Evolutionary conservation across 108 stramenopile species (phyloP).

Genomic region (Skeletonema costatum): DNA sequence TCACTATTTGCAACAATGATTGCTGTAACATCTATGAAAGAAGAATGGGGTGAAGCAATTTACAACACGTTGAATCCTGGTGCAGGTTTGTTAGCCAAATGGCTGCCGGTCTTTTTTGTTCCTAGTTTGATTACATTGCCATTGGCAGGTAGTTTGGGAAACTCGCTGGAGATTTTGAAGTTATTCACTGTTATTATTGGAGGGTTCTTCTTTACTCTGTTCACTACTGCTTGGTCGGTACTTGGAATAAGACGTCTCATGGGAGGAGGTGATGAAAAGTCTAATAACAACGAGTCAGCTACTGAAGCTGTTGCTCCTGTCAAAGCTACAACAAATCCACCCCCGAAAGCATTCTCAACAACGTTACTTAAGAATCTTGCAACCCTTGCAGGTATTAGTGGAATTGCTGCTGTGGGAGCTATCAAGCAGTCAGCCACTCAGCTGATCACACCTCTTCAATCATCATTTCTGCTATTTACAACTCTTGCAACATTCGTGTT

Average conservation of each 20-base stretch:
- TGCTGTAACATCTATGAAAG: constrained; percentile 3
- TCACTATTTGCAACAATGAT: constrained; percentile 32
- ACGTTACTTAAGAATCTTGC: constrained; percentile 53
- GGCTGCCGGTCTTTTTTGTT: constrained; percentile 53
- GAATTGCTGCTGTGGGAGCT: constrained; percentile 28
- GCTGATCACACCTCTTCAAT: constrained; percentile 45
- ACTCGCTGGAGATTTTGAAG: constrained; percentile 53
- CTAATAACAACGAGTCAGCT: neutral
- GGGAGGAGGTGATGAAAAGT: neutral
- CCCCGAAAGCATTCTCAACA: constrained; percentile 61
- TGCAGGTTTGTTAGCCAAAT: constrained; percentile 38
- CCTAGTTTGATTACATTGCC: constrained; percentile 49
- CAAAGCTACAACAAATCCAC: constrained; percentile 7
- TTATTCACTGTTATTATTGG: constrained; percentile 57
- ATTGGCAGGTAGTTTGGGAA: constrained; percentile 45
- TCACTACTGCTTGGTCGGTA: constrained; percentile 63
- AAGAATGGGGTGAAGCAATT: constrained; percentile 23
- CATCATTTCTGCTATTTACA: constrained; percentile 56
- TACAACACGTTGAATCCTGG: constrained; percentile 40
- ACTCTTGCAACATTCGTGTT: constrained; percentile 73
- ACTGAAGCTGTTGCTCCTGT: constrained; percentile 13
- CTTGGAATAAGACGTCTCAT: constrained; percentile 51
- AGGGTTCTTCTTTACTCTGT: constrained; percentile 70
- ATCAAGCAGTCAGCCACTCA: constrained; percentile 22
- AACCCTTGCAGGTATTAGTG: constrained; percentile 45